Conservation (phyloP, 2,329 filamentous ascomycete species). For the Botryosphaeria dothidea region DNA sequence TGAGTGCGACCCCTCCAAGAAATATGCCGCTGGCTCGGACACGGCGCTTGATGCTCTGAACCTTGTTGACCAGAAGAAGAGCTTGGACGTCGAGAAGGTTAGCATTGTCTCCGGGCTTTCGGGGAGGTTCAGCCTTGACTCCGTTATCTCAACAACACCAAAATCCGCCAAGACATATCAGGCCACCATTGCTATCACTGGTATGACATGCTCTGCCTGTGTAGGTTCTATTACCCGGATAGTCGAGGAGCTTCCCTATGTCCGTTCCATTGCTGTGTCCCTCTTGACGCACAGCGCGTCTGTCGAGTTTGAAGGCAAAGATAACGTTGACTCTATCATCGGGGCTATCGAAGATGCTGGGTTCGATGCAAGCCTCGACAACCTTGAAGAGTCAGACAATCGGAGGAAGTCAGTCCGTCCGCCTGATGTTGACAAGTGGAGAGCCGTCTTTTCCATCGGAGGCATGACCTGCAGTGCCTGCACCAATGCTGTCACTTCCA, state of each 20-base stretch:
- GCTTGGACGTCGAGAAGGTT: background rate
- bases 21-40: constrained; percentile 4
- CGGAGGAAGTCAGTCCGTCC: constrained; percentile 9
- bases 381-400: constrained; percentile 18
- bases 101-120: constrained; percentile 12
- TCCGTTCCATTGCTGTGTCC: constrained; percentile 24
- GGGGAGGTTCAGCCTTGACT: constrained; percentile 17
- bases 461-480: constrained; percentile 63
- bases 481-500: constrained; percentile 50
- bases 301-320: constrained; percentile 24
- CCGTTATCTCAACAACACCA: constrained; percentile 7
- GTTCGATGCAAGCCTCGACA: constrained; percentile 26
- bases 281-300: constrained; percentile 26
- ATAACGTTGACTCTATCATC: constrained; percentile 21
- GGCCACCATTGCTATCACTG: constrained; percentile 21
- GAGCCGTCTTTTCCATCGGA: constrained; percentile 51
- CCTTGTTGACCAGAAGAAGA: constrained; percentile 6
- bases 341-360: constrained; percentile 27
- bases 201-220: constrained; percentile 25
- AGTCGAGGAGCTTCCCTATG: constrained; percentile 24
- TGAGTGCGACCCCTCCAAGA: constrained; percentile 25
- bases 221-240: constrained; percentile 23
- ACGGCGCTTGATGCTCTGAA: background rate
- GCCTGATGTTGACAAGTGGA: constrained; percentile 30
- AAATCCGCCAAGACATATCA: background rate